Evolutionary conservation across 441 rosid species (phyloP).

Genomic region (Croton laevigatus): DNA sequence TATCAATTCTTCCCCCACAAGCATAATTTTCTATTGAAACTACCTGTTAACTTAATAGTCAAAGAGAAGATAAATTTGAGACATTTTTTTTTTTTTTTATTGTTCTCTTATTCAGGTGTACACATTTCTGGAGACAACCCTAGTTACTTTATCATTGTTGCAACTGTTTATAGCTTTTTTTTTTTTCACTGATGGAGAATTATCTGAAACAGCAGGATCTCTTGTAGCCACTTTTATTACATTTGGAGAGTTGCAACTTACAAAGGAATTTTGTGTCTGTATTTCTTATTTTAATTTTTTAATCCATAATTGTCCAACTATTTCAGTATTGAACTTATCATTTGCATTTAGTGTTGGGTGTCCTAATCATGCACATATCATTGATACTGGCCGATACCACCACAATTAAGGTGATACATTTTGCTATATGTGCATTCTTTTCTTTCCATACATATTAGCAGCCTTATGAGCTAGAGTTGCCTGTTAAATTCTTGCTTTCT

Average conservation of each 20-base stretch:
- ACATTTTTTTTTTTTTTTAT: neutral
- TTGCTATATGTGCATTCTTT: conserved; percentile 7
- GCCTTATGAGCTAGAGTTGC: neutral
- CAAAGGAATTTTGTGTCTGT: neutral
- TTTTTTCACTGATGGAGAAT: conserved; percentile 65
- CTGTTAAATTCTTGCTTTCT: conserved; percentile 17
- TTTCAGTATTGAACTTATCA: conserved; percentile 79
- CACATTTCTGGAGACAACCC: conserved; percentile 81
- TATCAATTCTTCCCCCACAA: neutral
- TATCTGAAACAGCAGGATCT: conserved; percentile 63
- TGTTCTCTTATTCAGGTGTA: conserved; percentile 78
- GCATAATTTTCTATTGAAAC: neutral
- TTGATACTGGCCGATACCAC: conserved; percentile 64
- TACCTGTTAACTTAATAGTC: neutral
- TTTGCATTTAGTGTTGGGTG: conserved; percentile 82
- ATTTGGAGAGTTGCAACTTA: conserved; percentile 60
- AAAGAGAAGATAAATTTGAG: neutral
- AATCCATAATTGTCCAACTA: conserved; percentile 19
- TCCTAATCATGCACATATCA: conserved; percentile 74
- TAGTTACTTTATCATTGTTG: conserved; percentile 61
- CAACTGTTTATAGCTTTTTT: conserved; percentile 71
- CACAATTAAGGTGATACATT: conserved; percentile 73
- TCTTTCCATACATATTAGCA: conserved; percentile 5
- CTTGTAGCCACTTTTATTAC: conserved; percentile 69
- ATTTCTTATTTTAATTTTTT: neutral